Conservation (phyloP, 108 stramenopile genomes). For the Nitzschia inconspicua region DNA sequence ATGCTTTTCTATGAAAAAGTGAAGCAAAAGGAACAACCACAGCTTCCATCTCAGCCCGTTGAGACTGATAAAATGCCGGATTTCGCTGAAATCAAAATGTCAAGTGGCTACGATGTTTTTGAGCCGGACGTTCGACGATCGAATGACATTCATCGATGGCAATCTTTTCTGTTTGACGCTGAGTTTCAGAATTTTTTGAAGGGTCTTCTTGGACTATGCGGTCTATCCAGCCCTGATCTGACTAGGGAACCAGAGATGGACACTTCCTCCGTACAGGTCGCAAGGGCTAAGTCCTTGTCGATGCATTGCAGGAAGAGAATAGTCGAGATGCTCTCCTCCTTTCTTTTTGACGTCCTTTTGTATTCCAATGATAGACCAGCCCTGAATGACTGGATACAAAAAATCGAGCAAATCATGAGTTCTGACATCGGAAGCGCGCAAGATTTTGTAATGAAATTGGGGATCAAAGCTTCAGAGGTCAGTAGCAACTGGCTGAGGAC, state of each 20-base stretch:
- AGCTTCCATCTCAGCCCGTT: background rate
- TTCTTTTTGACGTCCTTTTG: constrained; percentile 74
- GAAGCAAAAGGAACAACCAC: constrained; percentile 49
- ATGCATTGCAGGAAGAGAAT: constrained; percentile 56
- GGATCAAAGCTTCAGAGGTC: constrained; percentile 48
- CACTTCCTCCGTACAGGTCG: background rate
- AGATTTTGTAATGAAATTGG: constrained; percentile 58
- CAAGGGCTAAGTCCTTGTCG: constrained; percentile 1
- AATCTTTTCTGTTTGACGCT: constrained; percentile 86
- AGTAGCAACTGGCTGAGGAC: constrained; percentile 80
- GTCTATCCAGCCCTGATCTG: constrained; percentile 5
- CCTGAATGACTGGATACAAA: constrained; percentile 56
- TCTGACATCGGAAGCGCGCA: constrained; percentile 32
- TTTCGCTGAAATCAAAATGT: constrained; percentile 10
- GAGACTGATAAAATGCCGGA: constrained; percentile 11
- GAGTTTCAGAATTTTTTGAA: constrained; percentile 88
- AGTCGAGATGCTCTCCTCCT: constrained; percentile 56
- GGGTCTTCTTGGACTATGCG: constrained; percentile 63
- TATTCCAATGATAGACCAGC: constrained; percentile 55
- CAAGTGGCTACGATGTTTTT: constrained; percentile 80
- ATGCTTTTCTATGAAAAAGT: constrained; percentile 98
- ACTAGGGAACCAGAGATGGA: constrained; percentile 16
- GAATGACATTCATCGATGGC: constrained; percentile 84
- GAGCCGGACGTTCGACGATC: constrained; percentile 72
- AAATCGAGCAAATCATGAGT: constrained; percentile 46